These are phyloP conservation scores for Aschersonia sp. DNA, from an alignment of 2,329 filamentous ascomycete species.

Conservation along the genomic window DNA sequence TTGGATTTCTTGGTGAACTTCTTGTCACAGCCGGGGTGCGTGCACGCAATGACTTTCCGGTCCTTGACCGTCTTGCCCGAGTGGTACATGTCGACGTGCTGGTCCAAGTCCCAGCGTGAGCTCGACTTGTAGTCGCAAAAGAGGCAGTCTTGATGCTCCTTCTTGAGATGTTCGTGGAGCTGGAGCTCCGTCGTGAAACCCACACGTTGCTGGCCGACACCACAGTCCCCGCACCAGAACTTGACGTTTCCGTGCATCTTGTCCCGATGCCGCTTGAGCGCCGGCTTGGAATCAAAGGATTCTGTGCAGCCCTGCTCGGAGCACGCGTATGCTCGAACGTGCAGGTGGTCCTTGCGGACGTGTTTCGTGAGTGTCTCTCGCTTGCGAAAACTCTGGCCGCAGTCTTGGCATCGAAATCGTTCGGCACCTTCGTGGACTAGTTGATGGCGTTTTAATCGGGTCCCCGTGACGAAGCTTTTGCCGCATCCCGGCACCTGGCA, in stretches of 20 bases:
- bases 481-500: slow-evolving; percentile 62
- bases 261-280: slow-evolving; percentile 57
- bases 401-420: slow-evolving; percentile 60
- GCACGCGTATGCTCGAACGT: slow-evolving; percentile 59
- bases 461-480: slow-evolving; percentile 71
- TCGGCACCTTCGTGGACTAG: slow-evolving; percentile 63
- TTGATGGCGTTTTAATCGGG: slow-evolving; percentile 61
- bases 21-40: slow-evolving; percentile 53
- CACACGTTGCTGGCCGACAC: slow-evolving; percentile 23
- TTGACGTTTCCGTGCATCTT: slow-evolving; percentile 54
- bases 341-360: slow-evolving; percentile 60
- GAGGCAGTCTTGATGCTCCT: slow-evolving; percentile 60
- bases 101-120: slow-evolving; percentile 52
- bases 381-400: slow-evolving; percentile 71
- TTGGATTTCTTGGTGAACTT: slow-evolving; percentile 77
- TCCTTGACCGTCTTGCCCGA: slow-evolving; percentile 46
- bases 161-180: slow-evolving; percentile 59
- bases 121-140: slow-evolving; percentile 59
- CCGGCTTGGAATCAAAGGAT: slow-evolving; percentile 59
- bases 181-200: slow-evolving; percentile 60
- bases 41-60: slow-evolving; percentile 52
- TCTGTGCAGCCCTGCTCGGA: slow-evolving; percentile 43
- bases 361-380: slow-evolving; percentile 76
- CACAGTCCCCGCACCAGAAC: slow-evolving; percentile 68
- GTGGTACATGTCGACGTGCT: slow-evolving; percentile 68